A percentile compares a stretch with the other conserved stretches of the same genome.
Conservation (phyloP, 352 stramenopile genomes). For the Phytophthora tubulina region DNA sequence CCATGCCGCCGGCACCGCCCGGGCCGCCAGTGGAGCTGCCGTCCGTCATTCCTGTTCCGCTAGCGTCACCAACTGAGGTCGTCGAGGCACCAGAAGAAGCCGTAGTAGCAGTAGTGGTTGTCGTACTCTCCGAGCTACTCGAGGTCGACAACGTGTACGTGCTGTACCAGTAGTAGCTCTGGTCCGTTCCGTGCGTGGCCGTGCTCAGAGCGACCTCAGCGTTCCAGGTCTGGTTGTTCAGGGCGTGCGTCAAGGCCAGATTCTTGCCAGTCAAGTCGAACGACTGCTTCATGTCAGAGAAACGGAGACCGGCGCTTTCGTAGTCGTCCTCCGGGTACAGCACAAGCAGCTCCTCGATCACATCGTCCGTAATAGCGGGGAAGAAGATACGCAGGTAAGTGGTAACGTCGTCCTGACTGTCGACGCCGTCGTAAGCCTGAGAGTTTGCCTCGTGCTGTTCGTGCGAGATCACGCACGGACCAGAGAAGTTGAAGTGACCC, state of each 20-base stretch:
- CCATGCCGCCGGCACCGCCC: slow-evolving; percentile 5
- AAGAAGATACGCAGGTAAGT: slow-evolving; percentile 42
- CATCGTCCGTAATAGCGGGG: slow-evolving; percentile 35
- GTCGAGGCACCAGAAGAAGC: slow-evolving; percentile 19
- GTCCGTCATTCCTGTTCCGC: slow-evolving; percentile 16
- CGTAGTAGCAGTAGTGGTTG: slow-evolving; percentile 10
- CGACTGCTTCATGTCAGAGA: slow-evolving; percentile 40
- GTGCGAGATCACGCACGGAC: slow-evolving; percentile 40
- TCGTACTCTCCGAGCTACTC: slow-evolving; percentile 15
- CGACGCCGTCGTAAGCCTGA: slow-evolving; percentile 20
- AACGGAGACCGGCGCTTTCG: slow-evolving; percentile 34
- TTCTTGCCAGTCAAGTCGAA: slow-evolving; percentile 36
- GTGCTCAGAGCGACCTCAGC: slow-evolving; percentile 24
- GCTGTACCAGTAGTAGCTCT: slow-evolving; percentile 45
- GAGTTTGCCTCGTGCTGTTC: slow-evolving; percentile 35
- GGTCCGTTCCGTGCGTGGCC: slow-evolving; percentile 31
- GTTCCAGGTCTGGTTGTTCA: slow-evolving; percentile 43
- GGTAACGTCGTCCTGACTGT: slow-evolving; percentile 25
- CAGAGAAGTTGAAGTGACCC: slow-evolving; percentile 45
- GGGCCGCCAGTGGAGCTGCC: slow-evolving; percentile 16
- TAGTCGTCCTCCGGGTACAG: slow-evolving; percentile 37
- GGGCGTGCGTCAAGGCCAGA: slow-evolving; percentile 28
- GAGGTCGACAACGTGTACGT: slow-evolving; percentile 27
- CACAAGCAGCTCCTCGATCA: slow-evolving; percentile 24
- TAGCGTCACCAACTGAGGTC: slow-evolving; percentile 10